Base-by-base conservation (phyloP, 1,284 basidiomycete genomes). In the Taiwanofungus camphoratus region DNA sequence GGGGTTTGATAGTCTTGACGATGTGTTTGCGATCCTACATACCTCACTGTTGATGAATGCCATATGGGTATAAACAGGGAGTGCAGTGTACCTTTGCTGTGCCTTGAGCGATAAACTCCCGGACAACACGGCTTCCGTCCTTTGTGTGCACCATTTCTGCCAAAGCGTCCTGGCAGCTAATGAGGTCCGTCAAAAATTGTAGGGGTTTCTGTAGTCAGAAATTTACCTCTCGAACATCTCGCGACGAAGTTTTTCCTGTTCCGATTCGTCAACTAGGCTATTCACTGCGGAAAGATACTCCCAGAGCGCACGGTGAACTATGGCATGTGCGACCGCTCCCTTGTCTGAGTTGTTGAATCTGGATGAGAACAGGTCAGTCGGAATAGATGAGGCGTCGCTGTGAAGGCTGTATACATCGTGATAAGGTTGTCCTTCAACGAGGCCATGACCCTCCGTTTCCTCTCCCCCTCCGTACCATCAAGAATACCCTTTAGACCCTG, bases 71-170 rank as follows among this genome's bases (percentile, higher is more conserved):
- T 4, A 21, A 38, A 8, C 37, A 29, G 13, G 29, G 31, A 15
- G 15, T 19, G 39, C 18, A 9, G 52, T 55, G 20, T 41, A 82
- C 84, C 69, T 93, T 94, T 2, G 91, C 89, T 5, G 73, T 78
- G 5, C 89, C 88, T 42, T 77, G 72, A 0, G 81, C 88, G 27
- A 93, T 73, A 58, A 94, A 85, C 51, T 90, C 83, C 32, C 91
- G 78, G 2, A 87, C 89, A 18, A 77, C 79, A n/a, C 87, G 79
- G 42, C 87, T 88, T 11, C 91, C 91, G 57, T 94, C 88, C 58
- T 82, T 89, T 20, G 92, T 94, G 58, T 95, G 92, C 0, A 92
- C 89, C 73, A 93, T 89, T 57, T 94, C 91, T 1, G 90, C 84
- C 6, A 93, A 67, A 15, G 82, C 72, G 43, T 94, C 91, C 54